Conservation (phyloP, 208 protist species). For the Trypanosoma lewisi region DNA sequence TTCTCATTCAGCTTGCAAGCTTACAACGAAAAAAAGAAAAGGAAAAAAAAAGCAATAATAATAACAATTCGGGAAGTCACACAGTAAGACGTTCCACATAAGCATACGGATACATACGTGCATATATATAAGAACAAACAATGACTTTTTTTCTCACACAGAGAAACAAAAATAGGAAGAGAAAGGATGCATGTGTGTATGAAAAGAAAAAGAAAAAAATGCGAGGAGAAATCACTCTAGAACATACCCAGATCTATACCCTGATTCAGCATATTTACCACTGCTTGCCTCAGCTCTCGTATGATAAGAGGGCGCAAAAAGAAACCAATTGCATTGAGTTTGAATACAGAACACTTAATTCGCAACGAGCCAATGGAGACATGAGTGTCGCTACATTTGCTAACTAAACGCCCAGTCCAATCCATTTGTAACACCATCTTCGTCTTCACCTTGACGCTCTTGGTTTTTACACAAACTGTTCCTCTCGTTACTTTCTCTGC, state of each 20-base stretch:
- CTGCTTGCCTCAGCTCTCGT: conserved; percentile 16
- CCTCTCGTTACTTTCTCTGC: conserved; percentile 2
- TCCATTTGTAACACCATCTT: conserved; percentile 14
- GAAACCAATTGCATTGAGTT: conserved; percentile 41
- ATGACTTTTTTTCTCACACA: too few relatives aligned
- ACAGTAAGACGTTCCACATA: not conserved
- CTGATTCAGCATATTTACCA: not conserved
- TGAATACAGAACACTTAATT: conserved; percentile 36
- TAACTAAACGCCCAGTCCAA: conserved; percentile 13
- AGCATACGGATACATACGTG: not conserved
- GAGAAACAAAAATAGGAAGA: not conserved
- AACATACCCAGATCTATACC: conserved; percentile 10
- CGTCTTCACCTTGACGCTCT: conserved; percentile 23
- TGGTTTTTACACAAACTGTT: conserved; percentile 20
- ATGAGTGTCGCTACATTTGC: conserved; percentile 18
- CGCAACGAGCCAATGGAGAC: conserved; percentile 30
- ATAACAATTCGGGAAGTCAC: conserved; percentile 15
- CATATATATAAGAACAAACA: not conserved
- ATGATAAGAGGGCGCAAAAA: conserved; percentile 53
- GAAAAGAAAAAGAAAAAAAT: not conserved
- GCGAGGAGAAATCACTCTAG: not conserved
- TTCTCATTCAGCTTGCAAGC: not conserved
- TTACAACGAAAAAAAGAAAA: not conserved
- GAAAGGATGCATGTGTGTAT: not conserved
- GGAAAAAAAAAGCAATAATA: conserved; percentile 10